Conservation (phyloP, 2,329 filamentous ascomycete genomes). For the Colletotrichum noveboracense region DNA sequence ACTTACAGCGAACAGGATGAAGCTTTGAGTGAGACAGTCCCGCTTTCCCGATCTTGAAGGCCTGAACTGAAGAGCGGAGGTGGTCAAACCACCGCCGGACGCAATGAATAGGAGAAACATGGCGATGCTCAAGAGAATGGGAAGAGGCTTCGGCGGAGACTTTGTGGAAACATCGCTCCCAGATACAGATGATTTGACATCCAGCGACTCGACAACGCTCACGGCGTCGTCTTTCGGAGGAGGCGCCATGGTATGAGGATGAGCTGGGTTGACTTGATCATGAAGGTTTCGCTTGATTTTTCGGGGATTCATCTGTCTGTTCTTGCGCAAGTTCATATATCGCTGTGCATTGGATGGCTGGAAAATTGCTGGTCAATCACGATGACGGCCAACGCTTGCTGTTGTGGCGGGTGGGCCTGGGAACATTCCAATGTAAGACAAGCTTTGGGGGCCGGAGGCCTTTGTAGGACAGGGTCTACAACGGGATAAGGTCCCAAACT, state of each 20-base stretch:
- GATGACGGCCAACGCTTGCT: neutral
- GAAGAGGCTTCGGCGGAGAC: conserved; percentile 17
- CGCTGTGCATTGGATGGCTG: neutral
- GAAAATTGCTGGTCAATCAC: neutral
- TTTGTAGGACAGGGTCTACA: neutral
- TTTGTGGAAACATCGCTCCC: conserved; percentile 20
- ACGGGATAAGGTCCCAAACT: neutral
- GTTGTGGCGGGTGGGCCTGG: conserved; percentile 3
- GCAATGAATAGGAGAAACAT: conserved; percentile 18
- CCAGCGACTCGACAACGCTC: conserved; percentile 21
- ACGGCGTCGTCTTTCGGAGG: conserved; percentile 15
- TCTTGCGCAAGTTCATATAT: conserved; percentile 6
- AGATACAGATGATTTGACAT: conserved; percentile 22
- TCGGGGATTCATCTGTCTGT: neutral
- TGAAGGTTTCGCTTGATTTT: neutral
- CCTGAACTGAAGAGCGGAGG: conserved; percentile 21
- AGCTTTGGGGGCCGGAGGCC: neutral
- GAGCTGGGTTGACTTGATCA: neutral
- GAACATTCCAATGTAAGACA: conserved; percentile 8
- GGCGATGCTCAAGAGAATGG: conserved; percentile 6
- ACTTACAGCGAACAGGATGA: conserved; percentile 22
- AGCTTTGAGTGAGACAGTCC: conserved; percentile 22
- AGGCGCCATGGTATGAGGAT: conserved; percentile 2
- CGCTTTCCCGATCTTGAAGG: conserved; percentile 6
- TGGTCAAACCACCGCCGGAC: conserved; percentile 15